Percentiles rank a stretch among this genome's conserved stretches.
These are phyloP conservation scores for Rhizopus stolonifer DNA, from an alignment of 371 early-diverging fungal species.

Conservation along the genomic window DNA sequence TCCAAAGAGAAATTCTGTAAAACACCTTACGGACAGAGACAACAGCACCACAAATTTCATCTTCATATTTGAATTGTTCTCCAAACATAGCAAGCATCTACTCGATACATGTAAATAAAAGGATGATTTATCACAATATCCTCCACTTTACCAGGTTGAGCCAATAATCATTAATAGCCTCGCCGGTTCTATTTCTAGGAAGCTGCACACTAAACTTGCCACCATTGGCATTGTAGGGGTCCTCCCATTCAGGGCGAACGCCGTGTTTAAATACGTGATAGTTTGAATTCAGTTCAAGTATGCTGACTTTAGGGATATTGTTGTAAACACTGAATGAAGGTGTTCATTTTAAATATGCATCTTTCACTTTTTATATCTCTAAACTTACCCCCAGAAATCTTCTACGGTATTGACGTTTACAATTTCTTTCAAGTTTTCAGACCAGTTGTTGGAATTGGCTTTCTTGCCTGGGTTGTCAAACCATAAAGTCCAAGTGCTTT, in stretches of 20 bases:
- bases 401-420: slow-evolving; percentile 88
- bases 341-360: too few relatives aligned
- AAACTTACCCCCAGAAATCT: slow-evolving; percentile 91
- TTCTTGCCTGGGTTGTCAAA: slow-evolving; percentile 87
- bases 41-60: slow-evolving; percentile 91
- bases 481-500: slow-evolving; percentile 92
- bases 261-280: slow-evolving; percentile 96
- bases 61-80: slow-evolving; percentile 77
- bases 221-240: slow-evolving; percentile 88
- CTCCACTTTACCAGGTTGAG: slow-evolving; percentile 65
- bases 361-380: not conserved
- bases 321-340: slow-evolving; percentile 60
- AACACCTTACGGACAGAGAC: slow-evolving; percentile 80
- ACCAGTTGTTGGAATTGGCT: slow-evolving; percentile 79
- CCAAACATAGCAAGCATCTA: slow-evolving; percentile 88
- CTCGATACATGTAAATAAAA: not conserved
- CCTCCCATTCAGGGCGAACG: slow-evolving; percentile 98
- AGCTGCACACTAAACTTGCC: slow-evolving; percentile 93
- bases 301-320: slow-evolving; percentile 75
- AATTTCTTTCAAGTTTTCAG: slow-evolving; percentile 82
- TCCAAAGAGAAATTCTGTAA: slow-evolving; percentile 91
- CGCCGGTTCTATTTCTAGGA: slow-evolving; percentile 60
- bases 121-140: not conserved
- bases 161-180: slow-evolving; percentile 82
- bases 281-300: slow-evolving; percentile 78